phyloP scores from a whole-genome alignment of 2,329 filamentous ascomycete species.

The Ophiostoma sp. region DNA sequence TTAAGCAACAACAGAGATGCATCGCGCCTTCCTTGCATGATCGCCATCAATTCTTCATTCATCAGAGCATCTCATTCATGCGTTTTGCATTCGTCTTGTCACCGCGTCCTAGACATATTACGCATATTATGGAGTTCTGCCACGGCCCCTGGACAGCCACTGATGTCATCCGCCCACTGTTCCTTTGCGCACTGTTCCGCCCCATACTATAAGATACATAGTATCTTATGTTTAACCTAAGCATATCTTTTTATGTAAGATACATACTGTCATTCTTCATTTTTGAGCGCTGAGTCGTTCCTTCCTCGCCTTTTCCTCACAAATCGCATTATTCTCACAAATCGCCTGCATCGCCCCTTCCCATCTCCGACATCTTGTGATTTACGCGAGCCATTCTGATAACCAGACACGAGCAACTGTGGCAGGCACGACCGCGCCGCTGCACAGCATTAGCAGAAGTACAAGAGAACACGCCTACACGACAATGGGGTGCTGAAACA shows the following conservation, averaged over 20 bases:
- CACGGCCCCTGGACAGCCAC: conserved; percentile 9
- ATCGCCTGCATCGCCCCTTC: conserved; percentile 2
- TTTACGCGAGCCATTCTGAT: not conserved
- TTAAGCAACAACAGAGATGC: not conserved
- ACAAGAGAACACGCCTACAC: not conserved
- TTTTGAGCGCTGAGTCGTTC: not conserved
- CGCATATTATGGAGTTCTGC: not conserved
- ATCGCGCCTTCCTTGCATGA: conserved; percentile 9
- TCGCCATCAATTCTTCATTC: not conserved
- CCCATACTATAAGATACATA: not conserved
- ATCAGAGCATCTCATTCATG: not conserved
- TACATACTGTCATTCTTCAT: not conserved
- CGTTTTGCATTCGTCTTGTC: not conserved
- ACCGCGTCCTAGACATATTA: not conserved
- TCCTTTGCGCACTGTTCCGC: not conserved
- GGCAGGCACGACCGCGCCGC: conserved; percentile 1
- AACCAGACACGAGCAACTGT: not conserved
- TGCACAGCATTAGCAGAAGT: not conserved
- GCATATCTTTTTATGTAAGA: not conserved
- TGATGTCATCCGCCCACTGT: not conserved
- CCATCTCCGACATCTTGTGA: not conserved
- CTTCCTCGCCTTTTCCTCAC: not conserved
- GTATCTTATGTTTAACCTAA: not conserved
- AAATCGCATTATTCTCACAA: not conserved
- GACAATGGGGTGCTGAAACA: not conserved